Evolutionary conservation across 441 rosid genomes (phyloP).

Genomic region (Corymbia calophylla): DNA sequence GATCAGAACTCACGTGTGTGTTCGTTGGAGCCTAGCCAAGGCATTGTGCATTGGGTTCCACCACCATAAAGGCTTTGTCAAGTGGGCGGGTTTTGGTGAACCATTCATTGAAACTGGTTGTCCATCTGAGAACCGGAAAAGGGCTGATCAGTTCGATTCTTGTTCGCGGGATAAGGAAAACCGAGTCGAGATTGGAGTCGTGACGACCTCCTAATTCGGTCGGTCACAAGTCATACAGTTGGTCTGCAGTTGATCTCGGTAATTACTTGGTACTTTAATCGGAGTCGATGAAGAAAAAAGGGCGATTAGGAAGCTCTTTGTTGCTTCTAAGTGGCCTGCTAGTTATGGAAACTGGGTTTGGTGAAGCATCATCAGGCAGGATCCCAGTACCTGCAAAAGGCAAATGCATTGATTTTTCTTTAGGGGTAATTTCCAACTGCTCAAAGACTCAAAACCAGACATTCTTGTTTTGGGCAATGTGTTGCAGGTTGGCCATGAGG

Average conservation of each 20-base stretch:
- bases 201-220: not conserved
- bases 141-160: not conserved
- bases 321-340: not conserved
- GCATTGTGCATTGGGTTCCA: not conserved
- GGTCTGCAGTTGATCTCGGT: not conserved
- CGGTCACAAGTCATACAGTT: not conserved
- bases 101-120: not conserved
- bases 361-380: not conserved
- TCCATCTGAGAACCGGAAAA: not conserved
- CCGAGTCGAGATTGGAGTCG: not conserved
- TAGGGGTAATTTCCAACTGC: not conserved
- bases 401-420: not conserved
- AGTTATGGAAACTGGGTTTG: not conserved
- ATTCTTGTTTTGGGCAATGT: not conserved
- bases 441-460: not conserved
- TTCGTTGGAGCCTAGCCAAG: not conserved
- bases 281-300: not conserved
- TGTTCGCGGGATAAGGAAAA: not conserved
- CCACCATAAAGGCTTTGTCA: not conserved
- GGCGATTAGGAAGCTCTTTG: not conserved
- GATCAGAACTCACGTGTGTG: not conserved
- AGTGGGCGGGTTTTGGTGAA: not conserved
- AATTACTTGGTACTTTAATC: not conserved
- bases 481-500: conserved; percentile 58
- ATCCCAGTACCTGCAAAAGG: not conserved